Evolutionary conservation across 768 basidiomycete species (phyloP).

Genomic region (Mrakia gelida): DNA sequence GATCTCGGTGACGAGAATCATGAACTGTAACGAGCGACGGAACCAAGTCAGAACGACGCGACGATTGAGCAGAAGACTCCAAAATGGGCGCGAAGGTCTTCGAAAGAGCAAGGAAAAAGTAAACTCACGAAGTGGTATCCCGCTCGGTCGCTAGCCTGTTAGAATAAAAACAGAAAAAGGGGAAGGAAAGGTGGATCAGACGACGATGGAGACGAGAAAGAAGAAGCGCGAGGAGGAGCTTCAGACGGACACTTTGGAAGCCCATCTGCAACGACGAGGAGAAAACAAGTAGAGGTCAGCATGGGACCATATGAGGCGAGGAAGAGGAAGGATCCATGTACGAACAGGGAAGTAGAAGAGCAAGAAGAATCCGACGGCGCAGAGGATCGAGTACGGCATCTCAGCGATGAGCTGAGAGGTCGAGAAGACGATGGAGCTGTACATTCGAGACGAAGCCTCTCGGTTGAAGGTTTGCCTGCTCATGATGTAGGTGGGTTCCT

Average conservation of each 20-base stretch:
- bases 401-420: constrained; percentile 68
- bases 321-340: too few relatives aligned
- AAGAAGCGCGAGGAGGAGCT: constrained; percentile 45
- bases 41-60: too few relatives aligned
- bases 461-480: constrained; percentile 53
- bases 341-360: constrained; percentile 54
- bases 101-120: too few relatives aligned
- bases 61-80: neutral
- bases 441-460: constrained; percentile 78
- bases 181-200: constrained; percentile 41
- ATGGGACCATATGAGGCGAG: too few relatives aligned
- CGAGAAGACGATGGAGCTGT: constrained; percentile 56
- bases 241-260: constrained; percentile 47
- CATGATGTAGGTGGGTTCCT: constrained; percentile 70
- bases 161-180: neutral
- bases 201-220: constrained; percentile 56
- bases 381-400: constrained; percentile 68
- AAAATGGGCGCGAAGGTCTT: neutral
- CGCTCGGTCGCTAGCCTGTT: constrained; percentile 25
- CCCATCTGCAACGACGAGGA: neutral
- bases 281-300: too few relatives aligned
- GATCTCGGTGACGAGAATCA: constrained; percentile 65
- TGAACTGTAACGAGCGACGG: constrained; percentile 28
- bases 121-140: constrained; percentile 57
- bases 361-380: constrained; percentile 72